Evolutionary conservation across 2,329 filamentous ascomycete species (phyloP).

Genomic region (Gremmenia infestans): DNA sequence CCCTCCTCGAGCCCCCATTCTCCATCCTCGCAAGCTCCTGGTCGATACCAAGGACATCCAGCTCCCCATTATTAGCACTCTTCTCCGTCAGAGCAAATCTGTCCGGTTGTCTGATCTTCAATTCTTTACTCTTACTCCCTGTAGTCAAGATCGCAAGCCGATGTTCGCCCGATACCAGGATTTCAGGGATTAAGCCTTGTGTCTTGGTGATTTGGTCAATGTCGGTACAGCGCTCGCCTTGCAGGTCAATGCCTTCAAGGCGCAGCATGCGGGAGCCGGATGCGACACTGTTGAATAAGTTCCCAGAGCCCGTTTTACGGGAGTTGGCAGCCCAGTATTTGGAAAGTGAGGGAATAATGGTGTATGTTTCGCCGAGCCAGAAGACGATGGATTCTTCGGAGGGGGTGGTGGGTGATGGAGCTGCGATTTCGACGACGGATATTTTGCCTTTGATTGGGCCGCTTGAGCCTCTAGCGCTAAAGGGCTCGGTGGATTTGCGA

Average conservation of each 20-base stretch:
- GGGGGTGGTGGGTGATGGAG: slow-evolving; percentile 21
- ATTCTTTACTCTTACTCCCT: slow-evolving; percentile 9
- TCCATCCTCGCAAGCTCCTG: slow-evolving; percentile 54
- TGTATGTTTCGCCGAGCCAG: slow-evolving; percentile 30
- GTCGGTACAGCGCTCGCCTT: slow-evolving; percentile 30
- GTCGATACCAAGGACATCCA: slow-evolving; percentile 63
- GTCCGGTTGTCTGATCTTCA: slow-evolving; percentile 2
- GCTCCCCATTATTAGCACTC: slow-evolving; percentile 23
- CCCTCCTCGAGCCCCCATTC: slow-evolving; percentile 14
- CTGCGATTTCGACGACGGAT: slow-evolving; percentile 26
- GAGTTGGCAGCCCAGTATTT: slow-evolving; percentile 30
- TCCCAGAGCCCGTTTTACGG: slow-evolving; percentile 19
- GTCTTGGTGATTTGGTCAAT: slow-evolving; percentile 25
- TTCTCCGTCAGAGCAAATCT: slow-evolving; percentile 22
- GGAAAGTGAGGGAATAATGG: slow-evolving; percentile 28
- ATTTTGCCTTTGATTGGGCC: slow-evolving; percentile 24
- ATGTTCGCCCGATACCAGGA: slow-evolving; percentile 30
- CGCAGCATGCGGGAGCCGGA: slow-evolving; percentile 23
- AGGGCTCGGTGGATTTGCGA: slow-evolving; percentile 33
- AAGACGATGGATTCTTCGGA: slow-evolving; percentile 31
- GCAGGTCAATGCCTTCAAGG: slow-evolving; percentile 29
- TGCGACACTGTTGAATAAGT: slow-evolving; percentile 21
- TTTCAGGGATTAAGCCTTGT: slow-evolving; percentile 18
- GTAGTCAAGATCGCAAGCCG: slow-evolving; percentile 25
- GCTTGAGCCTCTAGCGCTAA: slow-evolving; percentile 16